These are phyloP conservation scores for Hypoxylon rubiginosum DNA, from an alignment of 2,329 filamentous ascomycete species.

Conservation along the genomic window DNA sequence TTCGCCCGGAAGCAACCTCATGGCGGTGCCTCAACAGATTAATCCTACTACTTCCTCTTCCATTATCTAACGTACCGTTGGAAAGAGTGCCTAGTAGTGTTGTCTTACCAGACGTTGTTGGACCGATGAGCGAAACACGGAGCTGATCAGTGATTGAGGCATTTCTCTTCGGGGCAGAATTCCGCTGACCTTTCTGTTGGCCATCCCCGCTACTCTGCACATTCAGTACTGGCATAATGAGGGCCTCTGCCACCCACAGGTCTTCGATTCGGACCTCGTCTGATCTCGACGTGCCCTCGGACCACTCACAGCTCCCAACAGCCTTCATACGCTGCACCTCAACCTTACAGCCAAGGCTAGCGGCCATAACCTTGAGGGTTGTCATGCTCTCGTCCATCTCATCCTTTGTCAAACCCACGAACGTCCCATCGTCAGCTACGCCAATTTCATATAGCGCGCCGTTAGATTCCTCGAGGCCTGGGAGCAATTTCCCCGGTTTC, in stretches of 20 bases:
- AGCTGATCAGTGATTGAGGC: slow-evolving; percentile 78
- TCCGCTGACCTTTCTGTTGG: slow-evolving; percentile 37
- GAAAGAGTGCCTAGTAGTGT: slow-evolving; percentile 89
- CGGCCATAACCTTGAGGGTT: slow-evolving; percentile 90
- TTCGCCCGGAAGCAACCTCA: slow-evolving; percentile 91
- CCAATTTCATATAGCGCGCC: slow-evolving; percentile 97
- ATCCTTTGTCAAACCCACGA: slow-evolving; percentile 88
- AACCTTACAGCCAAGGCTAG: slow-evolving; percentile 88
- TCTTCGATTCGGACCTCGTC: slow-evolving; percentile 60
- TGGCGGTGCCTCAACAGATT: slow-evolving; percentile 93
- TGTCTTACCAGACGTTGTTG: slow-evolving; percentile 93
- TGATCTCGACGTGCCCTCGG: slow-evolving; percentile 58
- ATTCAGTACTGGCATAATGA: slow-evolving; percentile 81
- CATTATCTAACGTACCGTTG: slow-evolving; percentile 90
- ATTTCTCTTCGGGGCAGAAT: slow-evolving; percentile 55
- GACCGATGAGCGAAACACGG: slow-evolving; percentile 87
- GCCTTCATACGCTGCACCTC: slow-evolving; percentile 84
- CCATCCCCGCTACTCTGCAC: slow-evolving; percentile 47
- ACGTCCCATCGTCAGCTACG: slow-evolving; percentile 91
- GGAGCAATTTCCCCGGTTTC: slow-evolving; percentile 70
- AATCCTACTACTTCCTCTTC: slow-evolving; percentile 87
- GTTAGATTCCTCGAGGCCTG: slow-evolving; percentile 91
- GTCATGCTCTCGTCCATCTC: slow-evolving; percentile 92
- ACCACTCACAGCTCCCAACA: slow-evolving; percentile 88
- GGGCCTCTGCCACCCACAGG: slow-evolving; percentile 89